Base-by-base conservation (phyloP, 139 green algal species). In the Closterium sp. region DNA sequence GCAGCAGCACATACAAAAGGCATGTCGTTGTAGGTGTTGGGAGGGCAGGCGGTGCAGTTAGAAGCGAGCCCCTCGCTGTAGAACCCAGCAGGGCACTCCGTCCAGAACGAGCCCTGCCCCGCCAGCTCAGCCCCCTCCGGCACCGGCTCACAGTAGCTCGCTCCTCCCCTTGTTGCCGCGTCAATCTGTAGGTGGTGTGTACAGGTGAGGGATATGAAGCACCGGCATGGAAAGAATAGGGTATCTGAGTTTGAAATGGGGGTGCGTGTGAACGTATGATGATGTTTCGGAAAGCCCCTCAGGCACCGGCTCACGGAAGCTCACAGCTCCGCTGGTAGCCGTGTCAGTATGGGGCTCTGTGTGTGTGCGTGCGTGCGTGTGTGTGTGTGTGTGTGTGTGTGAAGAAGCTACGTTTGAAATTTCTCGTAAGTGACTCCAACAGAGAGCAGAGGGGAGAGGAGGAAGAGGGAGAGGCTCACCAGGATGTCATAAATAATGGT, bases 1-100 rank as follows among this genome's bases (percentile, higher is more conserved):
- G 50, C 62, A 79, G 62, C 62, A 79, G 9, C 28, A 87, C 89
- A 10, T 31, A 91, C 89, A 21, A 30, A 29, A 4, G 89, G 85
- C 42, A 88, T 79, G 50, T 86, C 28, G 87, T 90, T 90, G 32
- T 31, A 93, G 29, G 90, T 93, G 84, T 93, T 90, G n/a, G 70
- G 28, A 29, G 90, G 90, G 73, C 90, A 93, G 17, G 28, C n/a
- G 19, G 87, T 85, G 84, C 90, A 93, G 84, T 89, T 86, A 28
- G 79, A 42, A 22, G 13, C 22, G 42, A 29, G 28, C 38, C 84
- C 90, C 84, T 38, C 86, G 30, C 84, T 90, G 90, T 84, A 93
- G 30, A 28, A n/a, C 28, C 90, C 90, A 29, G 90, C 29, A 34
- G 90, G 90, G 84, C 90, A 93, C 79, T 11, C 30, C 85, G 28